A percentile compares a stretch with the other conserved stretches of the same genome.
Evolutionary conservation across 2,329 filamentous ascomycete species (phyloP).

Genomic region (Macrophomina phaseolina): DNA sequence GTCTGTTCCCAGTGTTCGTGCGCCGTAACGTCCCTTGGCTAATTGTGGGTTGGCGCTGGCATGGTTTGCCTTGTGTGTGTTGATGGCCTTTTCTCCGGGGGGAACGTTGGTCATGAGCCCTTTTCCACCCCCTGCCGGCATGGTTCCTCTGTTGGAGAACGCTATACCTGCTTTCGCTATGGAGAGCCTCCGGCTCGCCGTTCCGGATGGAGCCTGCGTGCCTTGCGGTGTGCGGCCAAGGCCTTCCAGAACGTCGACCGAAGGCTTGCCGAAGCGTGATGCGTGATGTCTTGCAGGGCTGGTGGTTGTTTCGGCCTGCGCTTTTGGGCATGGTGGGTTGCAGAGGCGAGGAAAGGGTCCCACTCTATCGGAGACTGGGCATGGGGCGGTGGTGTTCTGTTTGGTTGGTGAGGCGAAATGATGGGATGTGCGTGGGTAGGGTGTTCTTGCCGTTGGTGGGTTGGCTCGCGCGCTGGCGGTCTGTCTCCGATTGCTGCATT

Average conservation of each 20-base stretch:
- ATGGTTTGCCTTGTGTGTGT: too few relatives aligned
- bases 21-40: too few relatives aligned
- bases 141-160: too few relatives aligned
- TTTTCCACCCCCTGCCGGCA: too few relatives aligned
- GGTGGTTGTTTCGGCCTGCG: not conserved
- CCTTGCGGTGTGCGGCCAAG: not conserved
- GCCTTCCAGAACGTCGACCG: conserved; percentile 6
- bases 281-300: not conserved
- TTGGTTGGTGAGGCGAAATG: not conserved
- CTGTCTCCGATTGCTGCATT: conserved; percentile 8
- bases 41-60: too few relatives aligned
- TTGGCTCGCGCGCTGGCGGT: conserved; percentile 4
- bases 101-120: too few relatives aligned
- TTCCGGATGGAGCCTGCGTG: not conserved
- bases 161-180: too few relatives aligned
- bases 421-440: not conserved
- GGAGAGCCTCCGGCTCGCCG: not conserved
- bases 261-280: not conserved
- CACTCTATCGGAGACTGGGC: not conserved
- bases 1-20: too few relatives aligned
- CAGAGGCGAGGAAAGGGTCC: not conserved
- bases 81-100: too few relatives aligned
- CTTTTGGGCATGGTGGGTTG: not conserved
- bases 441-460: not conserved
- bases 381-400: not conserved